A percentile compares a stretch with the other conserved stretches of the same genome.
These are phyloP conservation scores for Actinomortierella wolfii DNA, from an alignment of 371 early-diverging fungal species.

Conservation along the genomic window DNA sequence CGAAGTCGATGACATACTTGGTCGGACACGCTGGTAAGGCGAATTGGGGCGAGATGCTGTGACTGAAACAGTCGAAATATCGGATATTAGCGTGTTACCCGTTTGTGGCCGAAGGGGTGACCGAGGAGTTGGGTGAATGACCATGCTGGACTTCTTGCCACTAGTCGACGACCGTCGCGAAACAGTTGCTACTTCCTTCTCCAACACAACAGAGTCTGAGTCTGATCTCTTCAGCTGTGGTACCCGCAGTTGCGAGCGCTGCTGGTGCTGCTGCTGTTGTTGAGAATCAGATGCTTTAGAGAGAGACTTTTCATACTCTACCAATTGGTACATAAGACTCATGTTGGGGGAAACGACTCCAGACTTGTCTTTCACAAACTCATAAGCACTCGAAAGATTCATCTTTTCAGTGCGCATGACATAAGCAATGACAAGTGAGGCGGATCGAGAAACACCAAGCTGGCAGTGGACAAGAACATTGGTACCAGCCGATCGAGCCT, in stretches of 20 bases:
- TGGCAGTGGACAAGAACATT: constrained; percentile 88
- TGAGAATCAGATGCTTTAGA: not conserved
- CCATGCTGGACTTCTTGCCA: constrained; percentile 5
- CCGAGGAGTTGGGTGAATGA: constrained; percentile 6
- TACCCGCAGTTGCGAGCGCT: not conserved
- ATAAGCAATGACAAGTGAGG: constrained; percentile 86
- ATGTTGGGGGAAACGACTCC: constrained; percentile 84
- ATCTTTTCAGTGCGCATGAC: constrained; percentile 73
- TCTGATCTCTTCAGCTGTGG: not conserved
- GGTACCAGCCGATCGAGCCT: constrained; percentile 55
- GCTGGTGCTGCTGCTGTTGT: not conserved
- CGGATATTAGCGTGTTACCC: constrained; percentile 20
- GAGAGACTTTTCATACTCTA: constrained; percentile 69
- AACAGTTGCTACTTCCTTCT: not conserved
- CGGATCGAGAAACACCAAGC: constrained; percentile 89
- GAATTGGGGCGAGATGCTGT: too few species aligned
- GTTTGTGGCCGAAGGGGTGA: not conserved
- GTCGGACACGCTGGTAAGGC: too few species aligned
- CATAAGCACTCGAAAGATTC: constrained; percentile 74
- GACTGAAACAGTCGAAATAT: constrained; percentile 1
- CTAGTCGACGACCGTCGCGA: constrained; percentile 16
- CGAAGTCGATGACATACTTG: too few species aligned
- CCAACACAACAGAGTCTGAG: not conserved
- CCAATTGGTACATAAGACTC: constrained; percentile 75
- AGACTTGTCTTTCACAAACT: constrained; percentile 72